Evolutionary conservation across 1,284 basidiomycete genomes (phyloP), one percentile per base, ranked within the genome.

Genomic region (Ustilago trichophora): DNA sequence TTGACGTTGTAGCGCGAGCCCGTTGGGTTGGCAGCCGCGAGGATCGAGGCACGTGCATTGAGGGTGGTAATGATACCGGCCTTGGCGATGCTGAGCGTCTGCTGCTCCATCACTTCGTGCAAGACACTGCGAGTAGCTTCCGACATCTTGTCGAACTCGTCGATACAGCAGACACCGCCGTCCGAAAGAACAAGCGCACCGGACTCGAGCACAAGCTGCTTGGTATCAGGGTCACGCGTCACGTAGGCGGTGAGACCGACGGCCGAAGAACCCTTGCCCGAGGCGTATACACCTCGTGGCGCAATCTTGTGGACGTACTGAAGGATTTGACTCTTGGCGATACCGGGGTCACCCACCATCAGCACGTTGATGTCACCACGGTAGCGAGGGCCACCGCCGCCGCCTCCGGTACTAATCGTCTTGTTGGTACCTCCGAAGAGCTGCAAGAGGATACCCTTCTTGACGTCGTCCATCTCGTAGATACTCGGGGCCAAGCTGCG

Each of bases 61-160:
- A 98, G 86, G 0, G 96, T 98, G 0, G 95, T 98, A 80, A 98
- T 98, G 78, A 98, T 98, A 10, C 96, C 96, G 0, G 95, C 95
- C 83, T 98, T 98, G n/a, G 96, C 96, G 60, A 98, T 95, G 2
- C 94, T 98, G 3, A 98, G 93, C 0, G 95, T 98, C 90, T 98
- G 95, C 89, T 98, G 95, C 87, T 98, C 95, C 95, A 98, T 98
- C 33, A 98, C 96, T 89, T 98, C 96, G 82, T 98, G 95, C 45
- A 98, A 84, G 1, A 98, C 96, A 82, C 91, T 94, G 42, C 96
- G 87, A 9, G 95, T 98, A 0, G 93, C 88, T 77, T 98, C 95
- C 2, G 91, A 91, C 95, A 98, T 98, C 83, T 98, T 98, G 84
- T 98, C 96, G 77, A 98, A 98, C 83, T 98, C 95, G 80, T 98